These are phyloP conservation scores for Tanozyma kutaoensis DNA, from an alignment of 805 yeast species.

Conservation along the genomic window DNA sequence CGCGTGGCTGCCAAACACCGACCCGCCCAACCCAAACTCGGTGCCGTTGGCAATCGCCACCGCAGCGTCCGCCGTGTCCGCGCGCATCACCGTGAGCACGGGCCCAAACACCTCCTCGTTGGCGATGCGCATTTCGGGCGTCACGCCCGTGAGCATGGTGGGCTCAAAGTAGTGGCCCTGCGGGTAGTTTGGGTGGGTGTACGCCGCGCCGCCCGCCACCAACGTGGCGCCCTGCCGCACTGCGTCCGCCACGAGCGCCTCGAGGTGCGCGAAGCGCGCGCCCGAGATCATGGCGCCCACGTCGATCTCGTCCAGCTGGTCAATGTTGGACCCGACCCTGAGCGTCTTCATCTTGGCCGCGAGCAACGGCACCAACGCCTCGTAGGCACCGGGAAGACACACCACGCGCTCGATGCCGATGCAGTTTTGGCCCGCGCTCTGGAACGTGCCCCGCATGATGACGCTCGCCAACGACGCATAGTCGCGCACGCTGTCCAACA, in stretches of 20 bases:
- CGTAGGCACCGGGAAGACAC: constrained; percentile 61
- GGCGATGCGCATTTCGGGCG: constrained; percentile 62
- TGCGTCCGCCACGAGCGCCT: constrained; percentile 58
- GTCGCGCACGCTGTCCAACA: constrained; percentile 67
- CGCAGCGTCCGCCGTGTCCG: constrained; percentile 52
- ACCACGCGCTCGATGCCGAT: constrained; percentile 94
- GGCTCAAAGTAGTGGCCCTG: constrained; percentile 92
- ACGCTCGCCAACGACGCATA: constrained; percentile 47
- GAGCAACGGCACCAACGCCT: constrained; percentile 42
- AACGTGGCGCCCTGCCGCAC: constrained; percentile 71
- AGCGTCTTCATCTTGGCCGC: constrained; percentile 43
- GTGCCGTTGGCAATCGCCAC: constrained; percentile 70
- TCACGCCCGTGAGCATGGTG: constrained; percentile 74
- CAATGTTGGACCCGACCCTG: constrained; percentile 83
- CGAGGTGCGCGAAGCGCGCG: constrained; percentile 56
- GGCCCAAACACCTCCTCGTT: constrained; percentile 94
- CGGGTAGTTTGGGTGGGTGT: constrained; percentile 82
- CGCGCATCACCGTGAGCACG: constrained; percentile 66
- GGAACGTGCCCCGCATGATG: constrained; percentile 90
- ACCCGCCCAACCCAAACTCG: constrained; percentile 82
- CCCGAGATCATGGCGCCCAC: constrained; percentile 93
- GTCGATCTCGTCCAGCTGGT: constrained; percentile 80
- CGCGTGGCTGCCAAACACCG: constrained; percentile 63
- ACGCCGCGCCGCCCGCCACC: constrained; percentile 69
- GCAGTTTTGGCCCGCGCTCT: constrained; percentile 96